Percentiles rank a stretch among this genome's conserved stretches.
Evolutionary conservation across 1,284 basidiomycete species (phyloP).

Genomic region (Ustanciosporium gigantosporum): DNA sequence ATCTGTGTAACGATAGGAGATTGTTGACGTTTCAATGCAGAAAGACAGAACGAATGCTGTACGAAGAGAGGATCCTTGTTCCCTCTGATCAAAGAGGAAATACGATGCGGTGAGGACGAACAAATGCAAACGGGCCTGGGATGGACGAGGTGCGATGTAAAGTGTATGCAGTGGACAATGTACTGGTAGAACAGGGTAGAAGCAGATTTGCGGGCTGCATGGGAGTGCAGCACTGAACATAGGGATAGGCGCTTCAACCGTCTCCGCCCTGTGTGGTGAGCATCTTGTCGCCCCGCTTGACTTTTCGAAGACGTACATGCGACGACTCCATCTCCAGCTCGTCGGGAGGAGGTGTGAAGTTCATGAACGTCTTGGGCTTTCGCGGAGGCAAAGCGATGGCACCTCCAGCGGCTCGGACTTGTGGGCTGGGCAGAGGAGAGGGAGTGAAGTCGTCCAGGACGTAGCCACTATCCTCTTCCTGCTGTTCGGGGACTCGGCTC

Average conservation of each 20-base stretch:
- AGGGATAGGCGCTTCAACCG: constrained; percentile 17
- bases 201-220: too few species aligned
- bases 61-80: too few species aligned
- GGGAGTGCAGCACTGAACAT: too few species aligned
- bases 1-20: too few species aligned
- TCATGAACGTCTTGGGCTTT: constrained; percentile 50
- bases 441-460: constrained; percentile 40
- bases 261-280: constrained; percentile 49
- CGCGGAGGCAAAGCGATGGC: constrained; percentile 22
- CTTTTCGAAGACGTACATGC: constrained; percentile 25
- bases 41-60: too few species aligned
- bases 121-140: too few species aligned
- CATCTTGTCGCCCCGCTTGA: constrained; percentile 23
- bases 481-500: not conserved
- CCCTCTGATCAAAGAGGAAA: too few species aligned
- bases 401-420: constrained; percentile 24
- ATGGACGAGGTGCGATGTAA: too few species aligned
- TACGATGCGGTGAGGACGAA: too few species aligned
- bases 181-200: too few species aligned
- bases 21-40: too few species aligned
- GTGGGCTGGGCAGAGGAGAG: constrained; percentile 28
- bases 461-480: constrained; percentile 23
- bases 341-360: constrained; percentile 51
- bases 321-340: constrained; percentile 38
- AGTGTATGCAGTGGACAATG: too few species aligned